Evolutionary conservation across 352 stramenopile genomes (phyloP).

Genomic region (Thraustotheca clavata): DNA sequence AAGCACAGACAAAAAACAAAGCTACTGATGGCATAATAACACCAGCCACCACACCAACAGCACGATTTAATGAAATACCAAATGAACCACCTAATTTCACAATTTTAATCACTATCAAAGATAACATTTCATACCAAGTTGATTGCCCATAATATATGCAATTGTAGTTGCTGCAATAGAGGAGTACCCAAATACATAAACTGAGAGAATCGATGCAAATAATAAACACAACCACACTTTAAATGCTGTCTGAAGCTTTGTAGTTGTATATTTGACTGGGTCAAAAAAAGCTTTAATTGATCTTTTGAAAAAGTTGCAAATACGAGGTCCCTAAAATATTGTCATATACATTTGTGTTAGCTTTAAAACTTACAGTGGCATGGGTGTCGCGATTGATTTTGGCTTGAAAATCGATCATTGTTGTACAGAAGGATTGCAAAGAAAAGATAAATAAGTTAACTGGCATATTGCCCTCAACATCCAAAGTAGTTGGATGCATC

Average conservation of each 20-base stretch:
- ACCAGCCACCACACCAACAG: constrained; percentile 68
- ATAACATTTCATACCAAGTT: constrained; percentile 31
- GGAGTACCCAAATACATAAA: constrained; percentile 70
- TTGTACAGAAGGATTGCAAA: constrained; percentile 71
- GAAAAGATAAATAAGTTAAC: constrained; percentile 77
- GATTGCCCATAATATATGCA: constrained; percentile 71
- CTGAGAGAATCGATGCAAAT: constrained; percentile 47
- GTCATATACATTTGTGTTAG: constrained; percentile 35
- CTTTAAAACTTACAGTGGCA: constrained; percentile 30
- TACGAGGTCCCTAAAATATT: constrained; percentile 22
- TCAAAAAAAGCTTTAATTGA: background rate
- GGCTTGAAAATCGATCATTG: constrained; percentile 59
- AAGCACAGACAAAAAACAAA: constrained; percentile 67
- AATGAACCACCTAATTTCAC: constrained; percentile 39
- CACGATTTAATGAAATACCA: constrained; percentile 72
- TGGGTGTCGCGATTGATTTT: constrained; percentile 52
- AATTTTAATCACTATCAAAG: background rate
- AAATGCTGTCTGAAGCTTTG: constrained; percentile 27
- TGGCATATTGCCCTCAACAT: constrained; percentile 65
- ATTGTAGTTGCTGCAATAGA: constrained; percentile 46
- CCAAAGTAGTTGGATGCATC: constrained; percentile 43
- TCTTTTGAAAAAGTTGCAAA: background rate
- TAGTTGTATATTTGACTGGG: background rate
- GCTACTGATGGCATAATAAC: constrained; percentile 76
- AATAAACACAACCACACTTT: constrained; percentile 52